Evolutionary conservation across 257 asterid species (phyloP).

Genomic region (Solanum ossicruentum): DNA sequence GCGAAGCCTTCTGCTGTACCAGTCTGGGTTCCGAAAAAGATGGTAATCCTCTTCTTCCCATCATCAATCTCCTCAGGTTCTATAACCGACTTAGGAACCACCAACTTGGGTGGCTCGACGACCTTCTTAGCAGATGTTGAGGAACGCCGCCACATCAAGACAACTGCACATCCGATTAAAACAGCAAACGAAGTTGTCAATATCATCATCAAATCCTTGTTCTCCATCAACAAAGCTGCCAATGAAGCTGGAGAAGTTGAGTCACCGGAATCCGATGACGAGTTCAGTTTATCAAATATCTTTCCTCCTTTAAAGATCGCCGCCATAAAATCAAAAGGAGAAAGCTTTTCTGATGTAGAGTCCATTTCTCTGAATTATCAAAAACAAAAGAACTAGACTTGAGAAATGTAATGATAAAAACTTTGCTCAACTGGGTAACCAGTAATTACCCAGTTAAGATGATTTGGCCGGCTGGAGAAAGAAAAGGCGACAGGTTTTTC

Average conservation of each 20-base stretch:
- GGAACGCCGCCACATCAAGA: conserved; percentile 56
- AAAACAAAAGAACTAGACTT: background rate
- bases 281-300: conserved; percentile 46
- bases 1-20: conserved; percentile 99
- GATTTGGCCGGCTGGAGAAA: background rate
- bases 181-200: conserved; percentile 74
- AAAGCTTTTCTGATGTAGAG: conserved; percentile 51
- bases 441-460: background rate
- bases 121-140: conserved; percentile 43
- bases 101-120: conserved; percentile 35
- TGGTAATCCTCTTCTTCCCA: conserved; percentile 69
- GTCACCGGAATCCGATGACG: conserved; percentile 30
- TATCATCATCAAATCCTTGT: conserved; percentile 59
- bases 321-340: conserved; percentile 77
- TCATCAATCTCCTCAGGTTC: conserved; percentile 71
- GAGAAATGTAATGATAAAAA: background rate
- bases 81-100: conserved; percentile 25
- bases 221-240: conserved; percentile 62
- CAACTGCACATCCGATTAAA: conserved; percentile 50
- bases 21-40: conserved; percentile 91
- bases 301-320: conserved; percentile 54
- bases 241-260: conserved; percentile 24
- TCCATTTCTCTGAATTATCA: conserved; percentile 15
- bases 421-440: background rate
- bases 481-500: background rate